Conservation (phyloP, 306 rosid species). For the Cicer cuneatum region DNA sequence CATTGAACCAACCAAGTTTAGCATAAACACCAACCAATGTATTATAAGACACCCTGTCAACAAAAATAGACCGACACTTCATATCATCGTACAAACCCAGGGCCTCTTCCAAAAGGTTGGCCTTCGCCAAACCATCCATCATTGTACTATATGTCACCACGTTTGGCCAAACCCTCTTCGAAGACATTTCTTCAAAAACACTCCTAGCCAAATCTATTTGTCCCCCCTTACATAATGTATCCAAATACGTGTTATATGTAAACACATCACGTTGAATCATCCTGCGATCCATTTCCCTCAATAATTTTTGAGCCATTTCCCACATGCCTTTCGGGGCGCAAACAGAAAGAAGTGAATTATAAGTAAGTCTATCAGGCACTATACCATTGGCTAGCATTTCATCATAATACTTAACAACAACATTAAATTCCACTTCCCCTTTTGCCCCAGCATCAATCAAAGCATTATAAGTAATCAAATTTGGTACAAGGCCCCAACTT, state of each 20-base stretch:
- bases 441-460: conserved; percentile 88
- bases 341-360: conserved; percentile 79
- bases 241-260: conserved; percentile 85
- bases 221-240: conserved; percentile 87
- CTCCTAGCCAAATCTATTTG: conserved; percentile 77
- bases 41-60: conserved; percentile 86
- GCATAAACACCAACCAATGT: conserved; percentile 79
- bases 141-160: conserved; percentile 88
- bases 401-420: conserved; percentile 69
- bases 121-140: conserved; percentile 93
- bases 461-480: conserved; percentile 85
- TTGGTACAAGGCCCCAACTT: conserved; percentile 70
- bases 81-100: conserved; percentile 67
- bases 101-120: conserved; percentile 77
- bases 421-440: conserved; percentile 69
- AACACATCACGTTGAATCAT: conserved; percentile 75
- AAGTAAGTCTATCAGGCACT: conserved; percentile 81
- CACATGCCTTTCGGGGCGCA: conserved; percentile 82
- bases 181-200: conserved; percentile 75
- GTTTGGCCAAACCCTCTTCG: conserved; percentile 65
- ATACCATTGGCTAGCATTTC: conserved; percentile 68
- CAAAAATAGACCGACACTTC: conserved; percentile 63
- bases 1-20: conserved; percentile 83
- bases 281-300: conserved; percentile 68
- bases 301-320: conserved; percentile 74